Conservation (phyloP, 495 filamentous ascomycete genomes). For the Aspergillus bertholletiae region DNA sequence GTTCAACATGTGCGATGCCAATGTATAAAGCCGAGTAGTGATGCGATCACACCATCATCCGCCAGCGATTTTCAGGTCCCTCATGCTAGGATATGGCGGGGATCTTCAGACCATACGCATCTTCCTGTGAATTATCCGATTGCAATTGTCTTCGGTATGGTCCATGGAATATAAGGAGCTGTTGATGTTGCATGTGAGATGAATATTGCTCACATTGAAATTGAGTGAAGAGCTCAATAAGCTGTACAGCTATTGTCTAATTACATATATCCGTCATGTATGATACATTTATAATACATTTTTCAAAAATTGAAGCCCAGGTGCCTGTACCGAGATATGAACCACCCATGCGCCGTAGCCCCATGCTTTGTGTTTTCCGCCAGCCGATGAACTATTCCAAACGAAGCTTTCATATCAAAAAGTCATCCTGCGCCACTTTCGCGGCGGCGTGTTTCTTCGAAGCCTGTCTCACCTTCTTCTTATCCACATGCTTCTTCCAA, state of each 20-base stretch:
- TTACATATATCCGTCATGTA: conserved; percentile 8
- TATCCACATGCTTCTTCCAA: conserved; percentile 44
- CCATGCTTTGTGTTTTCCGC: neutral
- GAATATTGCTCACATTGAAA: neutral
- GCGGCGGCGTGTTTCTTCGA: conserved; percentile 25
- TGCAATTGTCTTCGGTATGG: neutral
- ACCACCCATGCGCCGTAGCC: neutral
- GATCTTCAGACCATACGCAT: neutral
- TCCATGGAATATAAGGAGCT: neutral
- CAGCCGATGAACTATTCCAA: neutral
- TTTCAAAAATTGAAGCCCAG: neutral
- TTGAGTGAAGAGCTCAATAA: conserved; percentile 20
- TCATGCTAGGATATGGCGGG: neutral
- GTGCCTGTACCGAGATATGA: neutral
- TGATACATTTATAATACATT: conserved; percentile 22
- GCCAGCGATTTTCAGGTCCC: neutral
- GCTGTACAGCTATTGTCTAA: conserved; percentile 8
- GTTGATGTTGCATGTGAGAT: neutral
- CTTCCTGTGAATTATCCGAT: neutral
- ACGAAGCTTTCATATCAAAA: neutral
- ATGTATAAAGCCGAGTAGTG: too few relatives aligned
- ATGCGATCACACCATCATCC: neutral
- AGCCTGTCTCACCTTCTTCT: conserved; percentile 40
- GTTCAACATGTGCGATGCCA: too few relatives aligned
- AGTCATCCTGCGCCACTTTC: neutral